Base-by-base conservation (phyloP, 2,329 filamentous ascomycete species). In the Gnomoniopsis sp. region DNA sequence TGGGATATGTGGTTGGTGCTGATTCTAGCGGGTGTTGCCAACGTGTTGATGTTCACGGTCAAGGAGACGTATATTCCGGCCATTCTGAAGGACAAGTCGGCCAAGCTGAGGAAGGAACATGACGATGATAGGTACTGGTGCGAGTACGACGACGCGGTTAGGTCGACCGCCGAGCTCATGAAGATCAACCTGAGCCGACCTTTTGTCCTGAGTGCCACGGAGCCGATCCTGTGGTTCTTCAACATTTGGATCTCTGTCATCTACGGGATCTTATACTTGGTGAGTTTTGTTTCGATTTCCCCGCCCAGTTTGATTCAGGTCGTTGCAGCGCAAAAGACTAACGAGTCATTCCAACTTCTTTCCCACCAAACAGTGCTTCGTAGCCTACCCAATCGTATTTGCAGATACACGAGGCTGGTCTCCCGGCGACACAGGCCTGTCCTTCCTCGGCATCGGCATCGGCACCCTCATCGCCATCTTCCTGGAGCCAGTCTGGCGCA, bases 301-400 rank as follows among this genome's bases (percentile, higher is more conserved):
- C 1, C n/a, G 17, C 30, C 8, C 36, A 6, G 14, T 23, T 21
- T n/a, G 30, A 12, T 21, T 52, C 15, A 19, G 15, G 8, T 47
- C 17, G 41, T 22, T 15, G 36, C 12, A 19, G 6, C 3, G 4
- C 17, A n/a, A 8, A 6, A 1, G 11, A 11, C 11, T 19, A 7
- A 30, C 10, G 2, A 15, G 3, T 6, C 21, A 57, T 53, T 46
- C 41, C 33, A 34, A 14, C 2, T 19, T 8, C 59, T 53, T 48
- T 38, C 33, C 22, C 14, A 1, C 14, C 14, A 21, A 12, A 48
- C 15, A 58, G 60, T 96, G 91, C 73, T 96, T 96, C 75, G 88
- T 96, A 17, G 91, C 90, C 14, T 96, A 96, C 70, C 92, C 92
- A 0, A 88, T 96, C 60, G 88, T 96, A 59, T 96, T 95, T 73